Conservation (phyloP, 257 asterid genomes). For the Solanum gandarillasii region DNA sequence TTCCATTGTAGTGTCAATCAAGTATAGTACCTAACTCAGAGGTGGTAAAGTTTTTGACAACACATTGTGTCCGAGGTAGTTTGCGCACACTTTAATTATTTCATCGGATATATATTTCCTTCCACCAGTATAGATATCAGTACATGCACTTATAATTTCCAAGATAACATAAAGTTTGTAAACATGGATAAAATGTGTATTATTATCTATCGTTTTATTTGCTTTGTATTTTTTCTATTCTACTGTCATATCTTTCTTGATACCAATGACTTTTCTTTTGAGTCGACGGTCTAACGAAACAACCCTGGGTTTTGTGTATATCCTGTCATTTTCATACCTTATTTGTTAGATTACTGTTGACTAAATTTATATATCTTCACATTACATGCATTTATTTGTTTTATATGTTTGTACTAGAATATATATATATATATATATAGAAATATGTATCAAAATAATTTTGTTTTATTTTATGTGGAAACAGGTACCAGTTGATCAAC, state of each 20-base stretch:
- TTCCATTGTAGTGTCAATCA: background rate
- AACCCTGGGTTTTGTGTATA: too few relatives aligned
- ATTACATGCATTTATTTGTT: background rate
- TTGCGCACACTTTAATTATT: background rate
- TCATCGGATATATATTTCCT: background rate
- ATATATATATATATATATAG: background rate
- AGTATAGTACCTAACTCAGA: background rate
- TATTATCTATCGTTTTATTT: too few relatives aligned
- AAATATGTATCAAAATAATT: background rate
- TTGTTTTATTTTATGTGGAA: background rate
- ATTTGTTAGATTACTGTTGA: background rate
- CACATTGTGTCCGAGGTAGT: background rate
- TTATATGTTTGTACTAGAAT: background rate
- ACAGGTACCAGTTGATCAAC: constrained; percentile 43
- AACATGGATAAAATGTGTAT: background rate
- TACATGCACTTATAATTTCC: background rate
- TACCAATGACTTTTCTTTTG: too few relatives aligned
- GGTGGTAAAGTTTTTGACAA: background rate
- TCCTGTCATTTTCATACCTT: background rate
- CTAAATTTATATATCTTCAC: background rate
- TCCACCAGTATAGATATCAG: background rate
- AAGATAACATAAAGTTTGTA: background rate
- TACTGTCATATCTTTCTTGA: background rate
- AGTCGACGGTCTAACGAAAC: too few relatives aligned
- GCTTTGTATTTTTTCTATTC: background rate